These are phyloP conservation scores for Ogataea degrootiae DNA, from an alignment of 805 yeast genomes.

Conservation along the genomic window DNA sequence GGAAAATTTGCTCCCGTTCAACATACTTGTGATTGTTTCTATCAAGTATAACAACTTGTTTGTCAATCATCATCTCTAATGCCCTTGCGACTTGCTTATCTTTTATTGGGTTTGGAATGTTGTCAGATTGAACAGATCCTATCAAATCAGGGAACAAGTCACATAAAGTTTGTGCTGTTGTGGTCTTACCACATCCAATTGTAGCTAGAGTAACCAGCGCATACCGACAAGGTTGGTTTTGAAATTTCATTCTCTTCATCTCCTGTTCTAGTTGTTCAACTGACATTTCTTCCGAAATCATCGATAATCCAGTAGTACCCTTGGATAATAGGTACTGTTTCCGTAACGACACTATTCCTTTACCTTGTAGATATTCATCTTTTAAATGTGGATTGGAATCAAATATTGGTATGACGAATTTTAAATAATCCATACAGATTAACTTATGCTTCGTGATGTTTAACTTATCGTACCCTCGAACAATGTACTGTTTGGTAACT, in stretches of 20 bases:
- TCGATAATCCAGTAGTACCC: conserved; percentile 56
- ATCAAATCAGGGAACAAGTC: conserved; percentile 51
- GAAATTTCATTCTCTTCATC: conserved; percentile 19
- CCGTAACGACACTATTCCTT: conserved; percentile 73
- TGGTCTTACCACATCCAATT: conserved; percentile 93
- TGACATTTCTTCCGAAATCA: conserved; percentile 39
- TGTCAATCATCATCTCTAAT: conserved; percentile 35
- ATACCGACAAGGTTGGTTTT: conserved; percentile 42
- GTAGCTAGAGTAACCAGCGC: conserved; percentile 82
- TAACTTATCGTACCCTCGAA: conserved; percentile 34
- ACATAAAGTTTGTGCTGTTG: conserved; percentile 59
- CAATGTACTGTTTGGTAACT: conserved; percentile 59
- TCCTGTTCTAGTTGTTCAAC: conserved; percentile 29
- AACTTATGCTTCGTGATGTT: conserved; percentile 44
- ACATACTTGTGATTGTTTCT: conserved; percentile 72
- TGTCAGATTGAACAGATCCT: conserved; percentile 81
- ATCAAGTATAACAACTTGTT: conserved; percentile 64
- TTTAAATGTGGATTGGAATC: conserved; percentile 41
- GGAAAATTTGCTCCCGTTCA: conserved; percentile 67
- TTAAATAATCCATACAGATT: conserved; percentile 63
- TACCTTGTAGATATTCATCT: conserved; percentile 46
- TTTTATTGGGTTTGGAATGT: conserved; percentile 47
- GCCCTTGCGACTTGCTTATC: conserved; percentile 45
- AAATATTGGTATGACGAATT: conserved; percentile 58
- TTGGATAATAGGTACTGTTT: conserved; percentile 52